Percentiles rank a stretch among this genome's conserved stretches.
Conservation (phyloP, 2,329 filamentous ascomycete genomes). For the Fusarium multiceps region DNA sequence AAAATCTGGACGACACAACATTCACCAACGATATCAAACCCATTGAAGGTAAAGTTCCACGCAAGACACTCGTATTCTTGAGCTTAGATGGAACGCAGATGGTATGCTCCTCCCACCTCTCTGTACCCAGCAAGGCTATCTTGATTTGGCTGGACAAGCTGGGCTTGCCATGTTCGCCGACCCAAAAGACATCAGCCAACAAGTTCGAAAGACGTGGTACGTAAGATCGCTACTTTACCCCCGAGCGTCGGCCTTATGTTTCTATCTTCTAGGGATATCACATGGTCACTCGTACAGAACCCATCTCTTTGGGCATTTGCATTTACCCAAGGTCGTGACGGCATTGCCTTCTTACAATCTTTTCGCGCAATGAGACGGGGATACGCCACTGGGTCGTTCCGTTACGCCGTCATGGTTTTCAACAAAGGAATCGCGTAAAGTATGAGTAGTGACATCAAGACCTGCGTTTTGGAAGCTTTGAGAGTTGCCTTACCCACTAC, state of each 20-base stretch:
- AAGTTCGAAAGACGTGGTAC: slow-evolving; percentile 70
- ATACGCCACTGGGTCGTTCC: slow-evolving; percentile 68
- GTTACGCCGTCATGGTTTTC: slow-evolving; percentile 69
- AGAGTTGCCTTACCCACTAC: background rate
- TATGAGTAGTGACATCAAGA: background rate
- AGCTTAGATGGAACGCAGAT: slow-evolving; percentile 51
- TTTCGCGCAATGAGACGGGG: slow-evolving; percentile 71
- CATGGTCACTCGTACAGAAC: slow-evolving; percentile 69
- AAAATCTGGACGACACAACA: slow-evolving; percentile 56
- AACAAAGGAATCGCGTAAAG: slow-evolving; percentile 52
- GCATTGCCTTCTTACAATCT: slow-evolving; percentile 69
- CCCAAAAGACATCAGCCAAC: slow-evolving; percentile 67
- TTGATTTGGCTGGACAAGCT: slow-evolving; percentile 60
- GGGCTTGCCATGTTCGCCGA: slow-evolving; percentile 58
- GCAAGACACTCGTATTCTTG: background rate
- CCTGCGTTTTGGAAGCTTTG: background rate
- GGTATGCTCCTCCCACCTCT: slow-evolving; percentile 70
- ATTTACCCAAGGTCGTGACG: slow-evolving; percentile 68
- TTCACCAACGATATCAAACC: slow-evolving; percentile 66
- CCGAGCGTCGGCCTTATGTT: background rate
- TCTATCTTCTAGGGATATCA: slow-evolving; percentile 64
- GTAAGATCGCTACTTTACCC: slow-evolving; percentile 28
- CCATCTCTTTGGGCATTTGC: slow-evolving; percentile 71
- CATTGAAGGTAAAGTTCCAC: slow-evolving; percentile 61
- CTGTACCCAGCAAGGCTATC: slow-evolving; percentile 64